These are phyloP conservation scores for Lactifluus pinguis DNA, from an alignment of 768 basidiomycete species.

Conservation along the genomic window DNA sequence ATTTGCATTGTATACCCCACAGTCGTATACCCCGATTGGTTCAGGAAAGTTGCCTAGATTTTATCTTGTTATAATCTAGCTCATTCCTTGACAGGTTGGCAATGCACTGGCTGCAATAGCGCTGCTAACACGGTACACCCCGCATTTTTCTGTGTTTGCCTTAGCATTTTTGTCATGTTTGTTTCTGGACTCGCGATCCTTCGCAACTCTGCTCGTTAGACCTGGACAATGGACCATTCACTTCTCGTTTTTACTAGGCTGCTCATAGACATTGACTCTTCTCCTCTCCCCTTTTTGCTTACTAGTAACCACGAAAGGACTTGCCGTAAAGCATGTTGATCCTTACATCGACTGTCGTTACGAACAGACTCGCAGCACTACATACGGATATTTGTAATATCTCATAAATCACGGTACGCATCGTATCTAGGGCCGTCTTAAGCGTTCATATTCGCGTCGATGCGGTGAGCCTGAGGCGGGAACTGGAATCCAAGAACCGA, in stretches of 20 bases:
- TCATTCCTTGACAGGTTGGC: constrained; percentile 38
- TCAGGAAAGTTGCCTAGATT: constrained; percentile 32
- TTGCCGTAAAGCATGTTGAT: not conserved
- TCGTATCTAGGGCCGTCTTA: not conserved
- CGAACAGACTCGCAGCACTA: not conserved
- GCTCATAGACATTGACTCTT: constrained; percentile 8
- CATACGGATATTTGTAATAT: constrained; percentile 8
- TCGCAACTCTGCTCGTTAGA: constrained; percentile 28
- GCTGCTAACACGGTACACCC: constrained; percentile 40
- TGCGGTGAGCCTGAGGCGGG: no score
- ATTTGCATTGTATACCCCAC: constrained; percentile 82
- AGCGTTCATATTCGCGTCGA: no score
- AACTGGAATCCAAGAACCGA: no score
- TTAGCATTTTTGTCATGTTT: constrained; percentile 53
- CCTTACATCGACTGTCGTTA: constrained; percentile 6
- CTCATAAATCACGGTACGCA: not conserved
- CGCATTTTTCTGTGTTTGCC: constrained; percentile 43
- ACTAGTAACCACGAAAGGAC: constrained; percentile 4
- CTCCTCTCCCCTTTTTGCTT: not conserved
- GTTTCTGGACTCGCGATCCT: constrained; percentile 57
- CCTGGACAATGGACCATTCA: not conserved
- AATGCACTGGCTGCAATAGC: constrained; percentile 40
- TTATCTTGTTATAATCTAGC: not conserved
- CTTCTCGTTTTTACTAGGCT: no score
- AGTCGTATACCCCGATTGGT: constrained; percentile 54